Evolutionary conservation across 495 filamentous ascomycete species (phyloP), one percentile per base, ranked within the genome.

Genomic region (Penicillium ucsense): DNA sequence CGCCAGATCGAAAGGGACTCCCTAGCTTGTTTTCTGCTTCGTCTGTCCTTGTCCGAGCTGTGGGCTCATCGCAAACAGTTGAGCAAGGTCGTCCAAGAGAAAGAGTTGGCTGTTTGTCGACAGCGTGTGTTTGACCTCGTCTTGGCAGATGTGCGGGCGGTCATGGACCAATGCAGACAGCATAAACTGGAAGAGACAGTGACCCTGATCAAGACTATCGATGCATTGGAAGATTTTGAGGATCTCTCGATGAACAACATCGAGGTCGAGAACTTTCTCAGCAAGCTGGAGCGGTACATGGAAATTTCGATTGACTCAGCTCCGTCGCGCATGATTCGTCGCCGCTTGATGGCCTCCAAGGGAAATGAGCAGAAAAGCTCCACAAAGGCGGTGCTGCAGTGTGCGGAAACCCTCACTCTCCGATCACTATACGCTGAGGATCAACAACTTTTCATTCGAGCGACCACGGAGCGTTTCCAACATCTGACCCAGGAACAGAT

Each of bases 161-260:
- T 70, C 46, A 67, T 64, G 50, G 62, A 66, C 41, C 64, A 66
- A 33, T 72, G 62, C 62, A 61, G 59, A 44, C 70, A 70, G 52
- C 63, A 70, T 32, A 63, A 68, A 41, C 32, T 68, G 34, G 66
- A 68, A 47, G 66, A 66, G 33, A 68, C 66, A 6, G 64, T 71
- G 27, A 64, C 63, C 5, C 52, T 72, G 9, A 70, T 70, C 46
- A 71, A 70, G 50, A 70, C 60, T 8, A 61, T 72, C 35, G 67
- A 72, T 57, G 63, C 65, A 2, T 49, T 74, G 28, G 69, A 72
- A 45, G 71, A 71, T 40, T 72, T 74, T 37, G 68, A 74, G 44
- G 70, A 71, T 40, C 48, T 72, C 10, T 61, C 61, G 10, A 54
- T 52, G 9, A 60, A 64, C 46, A 63, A 69, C 46, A 53, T 52